Evolutionary conservation across 1,284 basidiomycete species (phyloP).

Genomic region (Rhizoctonia solani): DNA sequence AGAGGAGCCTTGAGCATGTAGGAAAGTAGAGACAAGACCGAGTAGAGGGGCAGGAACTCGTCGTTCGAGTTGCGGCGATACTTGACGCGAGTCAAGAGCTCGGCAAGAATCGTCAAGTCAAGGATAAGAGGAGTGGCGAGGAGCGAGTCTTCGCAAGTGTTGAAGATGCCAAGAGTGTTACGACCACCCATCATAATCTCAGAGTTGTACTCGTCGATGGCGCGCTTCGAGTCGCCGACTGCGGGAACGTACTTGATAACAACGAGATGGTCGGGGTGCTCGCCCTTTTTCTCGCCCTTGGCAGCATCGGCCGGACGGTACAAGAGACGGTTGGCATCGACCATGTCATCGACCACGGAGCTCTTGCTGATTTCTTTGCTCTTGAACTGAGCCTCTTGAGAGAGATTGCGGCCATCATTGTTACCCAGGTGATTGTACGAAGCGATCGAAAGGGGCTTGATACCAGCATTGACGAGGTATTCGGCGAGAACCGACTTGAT

Average conservation of each 20-base stretch:
- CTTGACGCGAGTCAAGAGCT: conserved; percentile 90
- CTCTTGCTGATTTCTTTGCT: conserved; percentile 98
- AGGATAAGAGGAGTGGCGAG: conserved; percentile 95
- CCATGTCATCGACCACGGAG: conserved; percentile 98
- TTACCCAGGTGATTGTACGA: conserved; percentile 99
- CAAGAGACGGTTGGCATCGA: conserved; percentile 85
- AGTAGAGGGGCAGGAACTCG: conserved; percentile 82
- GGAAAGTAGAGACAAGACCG: conserved; percentile 84
- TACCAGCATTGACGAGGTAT: conserved; percentile 98
- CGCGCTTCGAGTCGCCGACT: conserved; percentile 95
- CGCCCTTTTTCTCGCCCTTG: conserved; percentile 70
- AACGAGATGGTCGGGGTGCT: conserved; percentile 96
- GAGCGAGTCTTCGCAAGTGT: conserved; percentile 96
- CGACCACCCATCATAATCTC: conserved; percentile 71
- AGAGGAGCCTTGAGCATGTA: conserved; percentile 99
- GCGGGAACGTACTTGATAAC: conserved; percentile 95
- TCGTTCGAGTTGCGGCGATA: conserved; percentile 65
- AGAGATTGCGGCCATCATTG: conserved; percentile 95
- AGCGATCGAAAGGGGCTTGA: conserved; percentile 96
- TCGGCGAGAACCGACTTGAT: conserved; percentile 95
- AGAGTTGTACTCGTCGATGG: conserved; percentile 98
- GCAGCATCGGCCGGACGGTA: conserved; percentile 73
- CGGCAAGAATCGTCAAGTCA: conserved; percentile 91
- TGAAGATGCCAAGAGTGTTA: conserved; percentile 91
- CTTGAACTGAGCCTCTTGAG: conserved; percentile 92